Evolutionary conservation across 2,329 filamentous ascomycete species (phyloP).

Genomic region (Calonectria hawksworthii): DNA sequence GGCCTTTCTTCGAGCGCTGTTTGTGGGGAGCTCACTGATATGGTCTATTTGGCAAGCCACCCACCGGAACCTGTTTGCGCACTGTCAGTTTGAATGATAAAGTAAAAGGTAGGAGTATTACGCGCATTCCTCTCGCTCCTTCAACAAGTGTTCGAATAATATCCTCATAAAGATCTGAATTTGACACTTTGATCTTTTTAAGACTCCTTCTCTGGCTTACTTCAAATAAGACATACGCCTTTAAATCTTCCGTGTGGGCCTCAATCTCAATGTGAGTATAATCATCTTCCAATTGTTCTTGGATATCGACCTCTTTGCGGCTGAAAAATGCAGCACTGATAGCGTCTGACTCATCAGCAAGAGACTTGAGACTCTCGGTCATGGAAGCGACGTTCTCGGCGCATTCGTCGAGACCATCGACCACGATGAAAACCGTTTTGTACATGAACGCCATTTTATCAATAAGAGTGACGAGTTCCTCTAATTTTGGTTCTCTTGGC

Average conservation of each 20-base stretch:
- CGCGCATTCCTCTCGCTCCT: conserved; percentile 21
- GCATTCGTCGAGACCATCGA: conserved; percentile 29
- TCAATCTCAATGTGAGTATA: conserved; percentile 22
- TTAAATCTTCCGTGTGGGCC: conserved; percentile 21
- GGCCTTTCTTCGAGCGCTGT: conserved; percentile 17
- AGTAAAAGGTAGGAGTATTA: not conserved
- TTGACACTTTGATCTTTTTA: conserved; percentile 3
- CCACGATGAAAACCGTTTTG: conserved; percentile 10
- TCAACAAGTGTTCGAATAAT: not conserved
- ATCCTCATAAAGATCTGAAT: conserved; percentile 1
- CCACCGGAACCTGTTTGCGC: conserved; percentile 26
- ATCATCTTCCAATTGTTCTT: not conserved
- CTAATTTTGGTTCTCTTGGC: not conserved
- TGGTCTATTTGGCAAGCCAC: conserved; percentile 30
- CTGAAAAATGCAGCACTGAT: conserved; percentile 15
- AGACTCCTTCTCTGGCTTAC: not conserved
- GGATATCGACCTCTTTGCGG: conserved; percentile 20
- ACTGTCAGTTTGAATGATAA: not conserved
- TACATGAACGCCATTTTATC: not conserved
- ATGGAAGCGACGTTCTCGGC: conserved; percentile 1
- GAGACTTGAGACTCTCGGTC: not conserved
- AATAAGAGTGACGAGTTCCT: not conserved
- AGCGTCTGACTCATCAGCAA: not conserved
- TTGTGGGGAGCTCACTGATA: conserved; percentile 7
- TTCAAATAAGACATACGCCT: conserved; percentile 18